Conservation (phyloP, 2,329 filamentous ascomycete species). For the Pseudogymnoascus sp. region DNA sequence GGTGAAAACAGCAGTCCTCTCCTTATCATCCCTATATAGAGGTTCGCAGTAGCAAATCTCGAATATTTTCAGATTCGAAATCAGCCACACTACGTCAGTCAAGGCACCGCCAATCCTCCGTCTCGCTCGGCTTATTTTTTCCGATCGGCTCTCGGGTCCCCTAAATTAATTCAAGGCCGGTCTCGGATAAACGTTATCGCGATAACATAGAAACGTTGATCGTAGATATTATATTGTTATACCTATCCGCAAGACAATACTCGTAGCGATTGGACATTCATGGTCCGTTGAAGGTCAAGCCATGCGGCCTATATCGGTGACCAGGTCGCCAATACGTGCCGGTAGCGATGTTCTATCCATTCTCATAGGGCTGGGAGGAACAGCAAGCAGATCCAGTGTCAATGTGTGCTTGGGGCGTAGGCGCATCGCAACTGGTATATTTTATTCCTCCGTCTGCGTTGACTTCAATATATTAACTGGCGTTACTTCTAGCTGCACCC, state of each 20-base stretch:
- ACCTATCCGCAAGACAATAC: neutral
- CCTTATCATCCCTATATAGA: neutral
- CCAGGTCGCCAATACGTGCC: conserved; percentile 15
- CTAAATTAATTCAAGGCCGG: neutral
- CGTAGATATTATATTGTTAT: neutral
- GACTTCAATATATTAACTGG: neutral
- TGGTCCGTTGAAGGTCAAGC: conserved; percentile 8
- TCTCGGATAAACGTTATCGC: neutral
- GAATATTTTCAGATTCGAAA: conserved; percentile 7
- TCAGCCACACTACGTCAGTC: conserved; percentile 5
- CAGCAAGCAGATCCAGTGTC: conserved; percentile 14
- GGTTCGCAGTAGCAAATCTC: neutral
- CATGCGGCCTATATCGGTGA: conserved; percentile 21
- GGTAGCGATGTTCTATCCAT: conserved; percentile 19
- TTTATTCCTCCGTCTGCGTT: neutral
- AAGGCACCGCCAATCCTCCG: neutral
- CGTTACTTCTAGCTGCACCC: neutral
- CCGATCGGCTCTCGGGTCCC: conserved; percentile 5
- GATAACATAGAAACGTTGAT: neutral
- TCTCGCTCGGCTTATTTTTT: neutral
- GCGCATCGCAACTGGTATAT: conserved; percentile 22
- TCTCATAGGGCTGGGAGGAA: conserved; percentile 20
- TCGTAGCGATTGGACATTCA: neutral
- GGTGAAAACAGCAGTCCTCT: neutral
- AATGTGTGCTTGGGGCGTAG: conserved; percentile 22